phyloP scores from a whole-genome alignment of 2,329 filamentous ascomycete species.

The Venturiaceae sp. region DNA sequence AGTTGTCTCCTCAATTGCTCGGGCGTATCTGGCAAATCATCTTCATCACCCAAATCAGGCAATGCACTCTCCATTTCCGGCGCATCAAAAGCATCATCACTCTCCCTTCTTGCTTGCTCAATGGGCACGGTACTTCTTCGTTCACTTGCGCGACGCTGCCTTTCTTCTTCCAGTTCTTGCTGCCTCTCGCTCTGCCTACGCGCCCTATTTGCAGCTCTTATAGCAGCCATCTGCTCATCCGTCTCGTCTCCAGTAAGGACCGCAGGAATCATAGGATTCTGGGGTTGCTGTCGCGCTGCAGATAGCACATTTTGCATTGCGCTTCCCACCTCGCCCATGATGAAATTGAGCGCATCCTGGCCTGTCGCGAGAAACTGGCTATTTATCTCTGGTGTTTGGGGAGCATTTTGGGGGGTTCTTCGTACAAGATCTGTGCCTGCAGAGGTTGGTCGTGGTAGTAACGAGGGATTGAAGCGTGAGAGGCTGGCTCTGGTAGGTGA shows the following conservation, averaged over 20 bases:
- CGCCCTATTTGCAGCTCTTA: constrained; percentile 1
- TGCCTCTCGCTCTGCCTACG: constrained; percentile 1
- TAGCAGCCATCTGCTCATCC: constrained; percentile 5
- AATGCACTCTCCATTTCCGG: not conserved
- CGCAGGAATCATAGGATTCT: not conserved
- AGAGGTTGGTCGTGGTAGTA: constrained; percentile 3
- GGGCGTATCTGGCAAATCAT: constrained; percentile 7
- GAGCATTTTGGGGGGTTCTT: not conserved
- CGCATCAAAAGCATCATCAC: not conserved
- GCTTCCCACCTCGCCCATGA: constrained; percentile 3
- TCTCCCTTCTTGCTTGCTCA: not conserved
- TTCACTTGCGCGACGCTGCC: not conserved
- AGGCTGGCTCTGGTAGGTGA: constrained; percentile 30
- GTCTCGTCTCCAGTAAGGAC: constrained; percentile 4
- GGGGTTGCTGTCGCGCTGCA: not conserved
- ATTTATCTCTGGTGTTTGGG: not conserved
- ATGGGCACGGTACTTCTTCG: not conserved
- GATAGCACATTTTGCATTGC: not conserved
- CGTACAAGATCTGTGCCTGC: not conserved
- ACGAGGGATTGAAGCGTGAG: constrained; percentile 24
- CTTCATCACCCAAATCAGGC: not conserved
- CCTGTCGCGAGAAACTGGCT: constrained; percentile 1
- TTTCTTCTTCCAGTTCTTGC: not conserved
- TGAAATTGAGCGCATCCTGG: constrained; percentile 5
- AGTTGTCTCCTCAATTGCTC: constrained; percentile 3